A percentile compares a stretch with the other conserved stretches of the same genome.
Evolutionary conservation across 129 eudicot genomes (phyloP).

Genomic region (Erigeron canadensis): DNA sequence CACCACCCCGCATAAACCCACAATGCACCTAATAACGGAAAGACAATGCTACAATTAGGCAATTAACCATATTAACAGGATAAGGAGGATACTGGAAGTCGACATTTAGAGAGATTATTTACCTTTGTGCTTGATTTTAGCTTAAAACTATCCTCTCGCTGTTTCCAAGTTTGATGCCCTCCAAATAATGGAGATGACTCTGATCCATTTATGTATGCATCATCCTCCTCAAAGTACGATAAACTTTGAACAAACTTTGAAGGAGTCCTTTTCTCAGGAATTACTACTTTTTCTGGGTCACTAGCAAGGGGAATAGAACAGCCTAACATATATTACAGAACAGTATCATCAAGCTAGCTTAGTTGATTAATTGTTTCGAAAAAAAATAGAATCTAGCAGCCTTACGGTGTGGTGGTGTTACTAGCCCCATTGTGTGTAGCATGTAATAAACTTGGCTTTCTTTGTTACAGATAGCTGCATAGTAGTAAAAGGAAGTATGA

Average conservation of each 20-base stretch:
- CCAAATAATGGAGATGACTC: conserved; percentile 76
- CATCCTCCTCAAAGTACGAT: conserved; percentile 69
- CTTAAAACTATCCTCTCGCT: conserved; percentile 86
- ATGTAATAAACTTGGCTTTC: conserved; percentile 71
- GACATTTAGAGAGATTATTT: background rate
- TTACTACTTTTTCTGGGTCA: conserved; percentile 68
- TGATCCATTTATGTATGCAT: conserved; percentile 47
- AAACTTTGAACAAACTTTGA: conserved; percentile 59
- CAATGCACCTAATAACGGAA: conserved; percentile 71
- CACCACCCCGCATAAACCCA: conserved; percentile 84
- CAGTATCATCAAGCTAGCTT: conserved; percentile 8
- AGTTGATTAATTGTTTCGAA: conserved; percentile 1
- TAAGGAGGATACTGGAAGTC: background rate
- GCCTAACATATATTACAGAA: conserved; percentile 41
- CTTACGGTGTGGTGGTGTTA: conserved; percentile 94
- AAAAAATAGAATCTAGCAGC: conserved; percentile 1
- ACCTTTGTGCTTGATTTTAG: conserved; percentile 86
- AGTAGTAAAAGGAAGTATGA: conserved; percentile 17
- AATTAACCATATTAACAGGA: conserved; percentile 8
- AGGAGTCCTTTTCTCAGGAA: conserved; percentile 64
- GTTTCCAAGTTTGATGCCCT: conserved; percentile 82
- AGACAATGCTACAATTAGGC: background rate
- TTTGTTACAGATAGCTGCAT: conserved; percentile 88
- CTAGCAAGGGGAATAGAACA: conserved; percentile 76
- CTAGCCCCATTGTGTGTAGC: conserved; percentile 80